A percentile compares a stretch with the other conserved stretches of the same genome.
phyloP scores from a whole-genome alignment of 306 rosid genomes.

The Quercus parvula region DNA sequence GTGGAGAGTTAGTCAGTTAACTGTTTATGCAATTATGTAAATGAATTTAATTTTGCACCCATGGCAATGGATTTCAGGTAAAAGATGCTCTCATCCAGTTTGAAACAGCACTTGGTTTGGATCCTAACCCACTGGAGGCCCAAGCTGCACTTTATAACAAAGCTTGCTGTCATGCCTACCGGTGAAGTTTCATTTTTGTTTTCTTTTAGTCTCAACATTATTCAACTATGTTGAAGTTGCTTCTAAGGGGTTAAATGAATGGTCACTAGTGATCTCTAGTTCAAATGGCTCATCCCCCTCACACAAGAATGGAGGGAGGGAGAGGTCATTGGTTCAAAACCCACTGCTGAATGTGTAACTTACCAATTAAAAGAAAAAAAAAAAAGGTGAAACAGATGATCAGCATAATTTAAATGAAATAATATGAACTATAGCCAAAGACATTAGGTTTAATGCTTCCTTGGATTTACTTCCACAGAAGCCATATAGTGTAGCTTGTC shows the following conservation, averaged over 20 bases:
- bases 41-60: slow-evolving; percentile 1
- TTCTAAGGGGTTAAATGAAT: background rate
- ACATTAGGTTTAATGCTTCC: background rate
- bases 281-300: too few relatives aligned
- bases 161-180: slow-evolving; percentile 96
- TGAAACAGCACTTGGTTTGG: slow-evolving; percentile 75
- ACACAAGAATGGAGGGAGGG: too few relatives aligned
- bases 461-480: background rate
- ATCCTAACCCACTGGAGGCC: slow-evolving; percentile 83
- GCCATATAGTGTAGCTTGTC: background rate
- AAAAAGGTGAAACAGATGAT: background rate
- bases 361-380: too few relatives aligned
- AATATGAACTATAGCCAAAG: background rate
- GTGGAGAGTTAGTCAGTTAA: background rate
- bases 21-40: background rate
- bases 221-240: background rate
- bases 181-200: slow-evolving; percentile 31
- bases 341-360: too few relatives aligned
- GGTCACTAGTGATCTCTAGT: background rate
- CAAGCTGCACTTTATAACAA: slow-evolving; percentile 96
- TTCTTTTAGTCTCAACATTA: background rate
- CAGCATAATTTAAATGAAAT: background rate
- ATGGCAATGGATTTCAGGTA: slow-evolving; percentile 53
- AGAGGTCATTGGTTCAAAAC: too few relatives aligned
- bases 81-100: slow-evolving; percentile 88